Percentiles rank a stretch among this genome's conserved stretches.
Conservation (phyloP, 805 yeast genomes). For the Candida ficus region DNA sequence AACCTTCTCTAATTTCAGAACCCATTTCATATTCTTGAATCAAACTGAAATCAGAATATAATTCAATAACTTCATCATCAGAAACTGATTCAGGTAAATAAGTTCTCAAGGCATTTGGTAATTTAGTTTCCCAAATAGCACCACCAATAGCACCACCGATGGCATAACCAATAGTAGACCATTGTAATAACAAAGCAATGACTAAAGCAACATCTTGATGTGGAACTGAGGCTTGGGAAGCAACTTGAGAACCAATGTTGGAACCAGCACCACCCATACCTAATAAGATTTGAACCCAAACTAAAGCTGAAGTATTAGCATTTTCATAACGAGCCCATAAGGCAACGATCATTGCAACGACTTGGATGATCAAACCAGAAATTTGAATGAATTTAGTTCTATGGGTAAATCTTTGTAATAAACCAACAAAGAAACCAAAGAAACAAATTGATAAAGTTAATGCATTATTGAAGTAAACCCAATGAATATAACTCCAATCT, state of each 20-base stretch:
- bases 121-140: slow-evolving; percentile 32
- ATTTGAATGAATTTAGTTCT: slow-evolving; percentile 34
- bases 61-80: slow-evolving; percentile 17
- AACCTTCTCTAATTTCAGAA: slow-evolving; percentile 27
- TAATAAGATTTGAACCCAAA: slow-evolving; percentile 30
- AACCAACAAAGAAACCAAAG: slow-evolving; percentile 34
- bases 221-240: slow-evolving; percentile 38
- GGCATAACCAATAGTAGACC: slow-evolving; percentile 33
- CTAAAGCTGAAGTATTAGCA: slow-evolving; percentile 22
- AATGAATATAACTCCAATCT: slow-evolving; percentile 28
- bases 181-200: slow-evolving; percentile 31
- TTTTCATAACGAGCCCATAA: slow-evolving; percentile 24
- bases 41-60: too few relatives aligned
- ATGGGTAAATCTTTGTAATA: slow-evolving; percentile 29
- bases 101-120: slow-evolving; percentile 26
- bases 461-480: slow-evolving; percentile 36
- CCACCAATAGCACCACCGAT: slow-evolving; percentile 36
- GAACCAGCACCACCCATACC: slow-evolving; percentile 38
- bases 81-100: slow-evolving; percentile 22
- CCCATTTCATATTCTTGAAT: slow-evolving; percentile 26
- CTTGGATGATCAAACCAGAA: slow-evolving; percentile 29
- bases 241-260: slow-evolving; percentile 32
- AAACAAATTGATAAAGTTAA: slow-evolving; percentile 32
- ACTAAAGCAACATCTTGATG: slow-evolving; percentile 37
- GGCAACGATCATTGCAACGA: slow-evolving; percentile 30